Percentiles rank a stretch among this genome's conserved stretches.
Evolutionary conservation across 306 rosid species (phyloP).

Genomic region (Corylus avellana): DNA sequence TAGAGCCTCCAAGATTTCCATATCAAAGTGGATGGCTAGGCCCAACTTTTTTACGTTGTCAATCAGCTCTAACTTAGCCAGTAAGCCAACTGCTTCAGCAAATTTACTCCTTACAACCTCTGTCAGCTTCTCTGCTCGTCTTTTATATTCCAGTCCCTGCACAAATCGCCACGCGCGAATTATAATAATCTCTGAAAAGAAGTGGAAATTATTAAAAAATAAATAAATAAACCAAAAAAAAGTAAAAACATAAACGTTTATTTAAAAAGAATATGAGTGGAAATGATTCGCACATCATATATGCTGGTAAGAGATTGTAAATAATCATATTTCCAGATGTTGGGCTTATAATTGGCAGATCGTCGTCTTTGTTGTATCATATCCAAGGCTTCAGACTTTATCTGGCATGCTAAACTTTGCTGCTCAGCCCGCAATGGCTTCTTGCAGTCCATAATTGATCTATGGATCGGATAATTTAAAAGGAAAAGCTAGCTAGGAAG

Average conservation of each 20-base stretch:
- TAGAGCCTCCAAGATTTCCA: constrained; percentile 42
- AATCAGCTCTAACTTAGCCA: constrained; percentile 38
- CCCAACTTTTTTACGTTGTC: constrained; percentile 51
- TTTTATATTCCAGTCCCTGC: constrained; percentile 39
- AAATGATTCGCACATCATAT: constrained; percentile 40
- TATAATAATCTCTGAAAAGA: not conserved
- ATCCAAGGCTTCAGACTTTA: not conserved
- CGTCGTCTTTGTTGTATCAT: constrained; percentile 31
- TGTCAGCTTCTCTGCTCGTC: constrained; percentile 26
- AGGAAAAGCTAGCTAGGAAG: no score
- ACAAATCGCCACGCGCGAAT: no score
- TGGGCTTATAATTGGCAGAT: constrained; percentile 60
- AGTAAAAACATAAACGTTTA: no score
- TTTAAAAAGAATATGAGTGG: not conserved
- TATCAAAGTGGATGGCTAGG: constrained; percentile 38
- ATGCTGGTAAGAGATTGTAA: constrained; percentile 44
- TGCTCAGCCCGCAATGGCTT: not conserved
- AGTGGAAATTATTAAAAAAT: not conserved
- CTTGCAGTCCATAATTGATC: no score
- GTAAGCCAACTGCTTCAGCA: constrained; percentile 6
- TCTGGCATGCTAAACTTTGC: not conserved
- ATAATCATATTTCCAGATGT: constrained; percentile 50
- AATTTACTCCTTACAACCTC: constrained; percentile 29
- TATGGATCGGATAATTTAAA: no score
- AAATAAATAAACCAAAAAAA: not conserved